Conservation (phyloP, 257 asterid genomes). For the Jaltomata sinuosa region DNA sequence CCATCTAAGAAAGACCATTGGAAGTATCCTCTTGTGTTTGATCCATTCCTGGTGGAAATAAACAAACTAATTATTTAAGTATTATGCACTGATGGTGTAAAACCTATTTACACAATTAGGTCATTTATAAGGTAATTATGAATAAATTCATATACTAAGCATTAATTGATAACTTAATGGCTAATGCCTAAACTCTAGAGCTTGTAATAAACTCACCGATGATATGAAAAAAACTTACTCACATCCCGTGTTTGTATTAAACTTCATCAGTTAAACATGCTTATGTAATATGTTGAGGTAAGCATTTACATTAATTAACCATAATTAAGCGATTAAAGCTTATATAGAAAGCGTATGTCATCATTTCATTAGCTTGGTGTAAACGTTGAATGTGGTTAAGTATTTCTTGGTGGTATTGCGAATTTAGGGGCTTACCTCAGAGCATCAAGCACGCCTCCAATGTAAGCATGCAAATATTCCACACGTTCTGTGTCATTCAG, state of each 20-base stretch:
- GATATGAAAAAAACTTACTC: too few species aligned
- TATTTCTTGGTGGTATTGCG: not conserved
- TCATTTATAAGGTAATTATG: too few species aligned
- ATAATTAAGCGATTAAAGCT: not conserved
- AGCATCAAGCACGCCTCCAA: constrained; percentile 20
- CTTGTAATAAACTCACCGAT: too few species aligned
- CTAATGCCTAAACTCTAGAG: too few species aligned
- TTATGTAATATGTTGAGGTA: not conserved
- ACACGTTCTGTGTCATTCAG: constrained; percentile 10
- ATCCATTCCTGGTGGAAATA: constrained; percentile 31
- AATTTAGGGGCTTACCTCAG: constrained; percentile 6
- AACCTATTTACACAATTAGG: too few species aligned
- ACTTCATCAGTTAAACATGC: not conserved
- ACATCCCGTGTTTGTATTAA: too few species aligned
- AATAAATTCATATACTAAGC: too few species aligned
- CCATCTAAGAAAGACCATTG: constrained; percentile 52
- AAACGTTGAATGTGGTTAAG: not conserved
- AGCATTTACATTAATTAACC: too few species aligned
- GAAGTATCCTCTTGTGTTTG: constrained; percentile 41
- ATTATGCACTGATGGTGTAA: too few species aligned
- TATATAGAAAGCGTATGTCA: not conserved
- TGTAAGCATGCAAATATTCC: constrained; percentile 7
- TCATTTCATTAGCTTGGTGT: not conserved
- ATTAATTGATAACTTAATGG: too few species aligned
- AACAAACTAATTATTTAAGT: too few species aligned